phyloP scores from a whole-genome alignment of 768 basidiomycete species.

The Russula compacta region DNA sequence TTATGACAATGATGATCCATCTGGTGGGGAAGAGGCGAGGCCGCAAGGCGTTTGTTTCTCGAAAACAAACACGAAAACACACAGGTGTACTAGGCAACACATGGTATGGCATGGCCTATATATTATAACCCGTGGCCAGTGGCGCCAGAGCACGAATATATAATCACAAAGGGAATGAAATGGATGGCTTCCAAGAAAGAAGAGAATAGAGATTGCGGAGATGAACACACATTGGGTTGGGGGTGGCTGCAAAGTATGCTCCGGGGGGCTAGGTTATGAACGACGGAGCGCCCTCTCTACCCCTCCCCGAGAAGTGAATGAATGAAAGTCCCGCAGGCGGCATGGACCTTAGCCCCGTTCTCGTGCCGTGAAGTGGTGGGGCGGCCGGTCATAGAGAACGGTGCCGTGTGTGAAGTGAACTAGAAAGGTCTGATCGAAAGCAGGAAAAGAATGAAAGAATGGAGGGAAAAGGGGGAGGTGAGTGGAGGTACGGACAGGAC shows the following conservation, averaged over 20 bases:
- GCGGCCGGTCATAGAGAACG: background rate
- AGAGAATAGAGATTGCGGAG: background rate
- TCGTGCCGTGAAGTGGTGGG: background rate
- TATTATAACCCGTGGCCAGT: too few species aligned
- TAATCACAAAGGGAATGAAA: too few species aligned
- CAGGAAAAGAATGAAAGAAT: background rate
- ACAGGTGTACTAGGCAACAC: too few species aligned
- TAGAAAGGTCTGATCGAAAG: slow-evolving; percentile 9
- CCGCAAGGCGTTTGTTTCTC: background rate
- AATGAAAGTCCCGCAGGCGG: background rate
- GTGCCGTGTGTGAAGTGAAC: background rate
- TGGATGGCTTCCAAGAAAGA: background rate
- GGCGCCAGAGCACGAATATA: too few species aligned
- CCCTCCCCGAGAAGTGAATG: background rate
- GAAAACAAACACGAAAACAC: too few species aligned
- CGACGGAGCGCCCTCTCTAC: slow-evolving; percentile 10
- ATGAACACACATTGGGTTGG: background rate
- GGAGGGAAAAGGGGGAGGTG: background rate
- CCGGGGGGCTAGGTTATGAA: background rate
- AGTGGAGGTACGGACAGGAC: background rate
- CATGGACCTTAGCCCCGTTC: background rate
- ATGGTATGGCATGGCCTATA: too few species aligned
- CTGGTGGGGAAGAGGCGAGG: background rate
- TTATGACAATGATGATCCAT: background rate
- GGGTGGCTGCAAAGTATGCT: background rate